Evolutionary conservation across 345 rosid genomes (phyloP).

Genomic region (Atalantia buxifolia): DNA sequence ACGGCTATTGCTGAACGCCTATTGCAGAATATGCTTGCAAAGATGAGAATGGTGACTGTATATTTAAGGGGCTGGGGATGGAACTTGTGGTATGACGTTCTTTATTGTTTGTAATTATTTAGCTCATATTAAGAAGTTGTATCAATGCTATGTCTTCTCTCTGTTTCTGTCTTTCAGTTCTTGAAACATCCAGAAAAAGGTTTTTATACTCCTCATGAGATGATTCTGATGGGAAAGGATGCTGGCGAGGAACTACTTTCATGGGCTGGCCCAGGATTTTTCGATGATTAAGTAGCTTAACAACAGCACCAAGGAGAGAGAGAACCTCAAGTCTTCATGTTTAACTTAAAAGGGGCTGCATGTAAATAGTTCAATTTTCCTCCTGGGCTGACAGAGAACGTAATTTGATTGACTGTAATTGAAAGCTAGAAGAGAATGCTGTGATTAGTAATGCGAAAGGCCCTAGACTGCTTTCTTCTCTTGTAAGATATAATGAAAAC

Average conservation of each 20-base stretch:
- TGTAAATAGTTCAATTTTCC: slow-evolving; percentile 11
- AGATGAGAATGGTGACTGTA: slow-evolving; percentile 73
- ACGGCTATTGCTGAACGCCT: slow-evolving; percentile 94
- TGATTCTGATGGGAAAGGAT: slow-evolving; percentile 83
- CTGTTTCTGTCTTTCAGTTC: slow-evolving; percentile 50
- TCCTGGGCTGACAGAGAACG: slow-evolving; percentile 3
- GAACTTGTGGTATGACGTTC: slow-evolving; percentile 56
- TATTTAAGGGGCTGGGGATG: slow-evolving; percentile 84
- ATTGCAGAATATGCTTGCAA: slow-evolving; percentile 86
- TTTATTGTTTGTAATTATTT: not conserved
- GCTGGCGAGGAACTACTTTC: slow-evolving; percentile 90
- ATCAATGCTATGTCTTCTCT: slow-evolving; percentile 8
- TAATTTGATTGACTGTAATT: slow-evolving; percentile 12
- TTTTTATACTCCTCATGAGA: slow-evolving; percentile 53
- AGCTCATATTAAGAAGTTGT: not conserved
- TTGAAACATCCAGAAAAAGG: slow-evolving; percentile 90
- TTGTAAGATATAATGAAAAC: not conserved
- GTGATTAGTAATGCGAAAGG: not conserved
- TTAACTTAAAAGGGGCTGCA: slow-evolving; percentile 12
- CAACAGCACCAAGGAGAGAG: not conserved
- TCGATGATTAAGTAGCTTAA: slow-evolving; percentile 39
- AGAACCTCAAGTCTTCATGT: not conserved
- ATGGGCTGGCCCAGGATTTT: slow-evolving; percentile 84
- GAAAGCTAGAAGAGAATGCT: slow-evolving; percentile 10
- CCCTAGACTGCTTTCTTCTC: slow-evolving; percentile 3